A percentile compares a stretch with the other conserved stretches of the same genome.
Evolutionary conservation across 768 basidiomycete genomes (phyloP).

Genomic region (Pseudohyphozyma bogoriensis): DNA sequence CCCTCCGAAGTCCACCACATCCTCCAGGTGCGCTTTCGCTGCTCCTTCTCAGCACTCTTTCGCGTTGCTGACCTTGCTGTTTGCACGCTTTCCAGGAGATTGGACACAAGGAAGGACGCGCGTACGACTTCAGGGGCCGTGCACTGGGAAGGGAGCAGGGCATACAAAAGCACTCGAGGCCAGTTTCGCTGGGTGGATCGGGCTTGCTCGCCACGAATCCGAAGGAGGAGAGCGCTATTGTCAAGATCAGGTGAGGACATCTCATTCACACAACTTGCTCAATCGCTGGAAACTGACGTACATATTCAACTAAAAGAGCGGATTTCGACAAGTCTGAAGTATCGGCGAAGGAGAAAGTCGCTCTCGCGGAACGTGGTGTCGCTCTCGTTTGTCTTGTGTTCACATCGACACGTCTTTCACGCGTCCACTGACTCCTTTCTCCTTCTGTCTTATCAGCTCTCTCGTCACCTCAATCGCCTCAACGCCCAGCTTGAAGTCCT

Average conservation of each 20-base stretch:
- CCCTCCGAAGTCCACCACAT: conserved; percentile 29
- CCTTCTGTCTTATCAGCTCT: conserved; percentile 4
- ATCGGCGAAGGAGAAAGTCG: conserved; percentile 22
- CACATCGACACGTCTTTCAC: not conserved
- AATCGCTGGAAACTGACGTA: conserved; percentile 1
- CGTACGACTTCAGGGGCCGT: conserved; percentile 17
- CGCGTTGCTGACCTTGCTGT: not conserved
- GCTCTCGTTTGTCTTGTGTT: conserved; percentile 11
- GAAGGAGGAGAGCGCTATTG: conserved; percentile 19
- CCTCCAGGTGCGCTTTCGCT: conserved; percentile 27
- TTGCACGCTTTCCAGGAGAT: not conserved
- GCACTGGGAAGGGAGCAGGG: conserved; percentile 23
- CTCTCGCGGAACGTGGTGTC: conserved; percentile 22
- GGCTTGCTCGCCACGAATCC: conserved; percentile 22
- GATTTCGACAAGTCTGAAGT: conserved; percentile 22
- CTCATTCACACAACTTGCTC: too few species aligned
- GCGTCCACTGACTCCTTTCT: not conserved
- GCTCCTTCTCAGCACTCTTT: not conserved
- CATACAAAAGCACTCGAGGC: conserved; percentile 25
- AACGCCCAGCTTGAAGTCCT: conserved; percentile 27
- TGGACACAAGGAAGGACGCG: conserved; percentile 27
- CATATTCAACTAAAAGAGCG: not conserved
- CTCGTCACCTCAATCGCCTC: conserved; percentile 26
- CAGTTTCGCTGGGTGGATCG: conserved; percentile 15
- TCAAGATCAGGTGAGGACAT: conserved; percentile 21